phyloP scores from a whole-genome alignment of 306 rosid species.

The Cucumis sativus region Cucumber_9930_V3 NC_026660.2:29517001-29517500 shows the following conservation, averaged over 20 bases:
- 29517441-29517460: background rate
- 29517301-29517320: background rate
- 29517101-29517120: background rate
- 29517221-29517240: background rate
- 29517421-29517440: background rate
- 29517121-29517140: background rate
- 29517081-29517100: slow-evolving; percentile 57
- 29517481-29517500: background rate
- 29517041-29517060: slow-evolving; percentile 84
- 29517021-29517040: slow-evolving; percentile 75
- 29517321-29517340: background rate
- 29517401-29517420: background rate
- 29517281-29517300: background rate
- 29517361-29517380: background rate
- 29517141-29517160: background rate
- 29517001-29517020: slow-evolving; percentile 80
- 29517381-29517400: background rate
- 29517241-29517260: background rate
- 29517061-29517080: slow-evolving; percentile 86
- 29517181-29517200: background rate
- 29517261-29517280: background rate
- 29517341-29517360: background rate
- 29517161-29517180: background rate
- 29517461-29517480: background rate
- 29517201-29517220: background rate